Conservation (phyloP, 1,139 yeast genomes). For the Candida sp. region DNA sequence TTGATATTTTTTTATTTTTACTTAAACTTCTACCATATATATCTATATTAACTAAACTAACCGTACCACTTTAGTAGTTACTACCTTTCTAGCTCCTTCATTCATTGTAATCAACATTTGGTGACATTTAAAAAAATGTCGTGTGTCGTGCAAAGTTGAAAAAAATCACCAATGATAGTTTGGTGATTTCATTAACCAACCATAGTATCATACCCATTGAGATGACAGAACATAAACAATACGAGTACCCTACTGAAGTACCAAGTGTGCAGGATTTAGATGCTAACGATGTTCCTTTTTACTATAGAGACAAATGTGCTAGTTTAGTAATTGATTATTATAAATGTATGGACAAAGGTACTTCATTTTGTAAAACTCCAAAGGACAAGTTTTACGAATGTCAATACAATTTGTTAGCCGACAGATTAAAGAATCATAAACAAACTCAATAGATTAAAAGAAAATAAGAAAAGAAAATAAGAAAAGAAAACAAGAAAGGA, state of each 20-base stretch:
- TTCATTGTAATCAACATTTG: too few relatives aligned
- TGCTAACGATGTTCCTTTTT: conserved; percentile 41
- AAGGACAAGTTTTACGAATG: conserved; percentile 49
- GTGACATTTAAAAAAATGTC: conserved; percentile 1
- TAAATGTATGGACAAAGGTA: conserved; percentile 46
- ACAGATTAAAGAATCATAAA: conserved; percentile 33
- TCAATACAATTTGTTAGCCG: conserved; percentile 42
- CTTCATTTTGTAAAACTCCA: conserved; percentile 37
- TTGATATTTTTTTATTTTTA: conserved; percentile 5
- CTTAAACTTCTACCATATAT: too few relatives aligned
- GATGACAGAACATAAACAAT: conserved; percentile 2
- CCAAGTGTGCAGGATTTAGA: conserved; percentile 38
- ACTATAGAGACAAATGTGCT: conserved; percentile 48
- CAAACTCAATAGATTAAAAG: conserved; percentile 8
- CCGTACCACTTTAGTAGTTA: too few relatives aligned
- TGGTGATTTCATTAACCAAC: not conserved
- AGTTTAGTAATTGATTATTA: conserved; percentile 43
- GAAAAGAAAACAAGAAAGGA: too few relatives aligned
- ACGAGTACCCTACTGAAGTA: conserved; percentile 1
- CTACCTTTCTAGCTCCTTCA: too few relatives aligned
- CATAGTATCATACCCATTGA: not conserved
- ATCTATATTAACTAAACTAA: too few relatives aligned
- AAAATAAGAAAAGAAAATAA: not conserved
- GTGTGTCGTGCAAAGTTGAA: not conserved
- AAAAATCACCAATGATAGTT: conserved; percentile 2